A percentile compares a stretch with the other conserved stretches of the same genome.
These are phyloP conservation scores for Cucurbita pepo DNA, from an alignment of 306 rosid genomes.

Conservation along the genomic window DNA sequence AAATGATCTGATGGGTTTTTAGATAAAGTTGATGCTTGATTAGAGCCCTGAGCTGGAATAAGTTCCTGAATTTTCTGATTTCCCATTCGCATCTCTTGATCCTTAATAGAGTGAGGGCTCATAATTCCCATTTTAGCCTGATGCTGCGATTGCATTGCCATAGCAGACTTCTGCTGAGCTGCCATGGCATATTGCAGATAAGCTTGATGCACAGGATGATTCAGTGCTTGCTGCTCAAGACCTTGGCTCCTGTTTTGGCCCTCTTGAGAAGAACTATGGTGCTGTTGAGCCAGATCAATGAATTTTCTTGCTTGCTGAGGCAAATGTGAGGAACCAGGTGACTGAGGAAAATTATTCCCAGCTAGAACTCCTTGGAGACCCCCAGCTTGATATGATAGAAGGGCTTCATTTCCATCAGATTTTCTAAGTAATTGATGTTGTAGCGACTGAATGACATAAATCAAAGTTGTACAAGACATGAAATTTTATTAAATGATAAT, in stretches of 20 bases:
- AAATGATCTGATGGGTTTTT: conserved; percentile 49
- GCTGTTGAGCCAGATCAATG: conserved; percentile 55
- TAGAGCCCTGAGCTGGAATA: conserved; percentile 38
- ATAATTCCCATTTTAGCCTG: conserved; percentile 61
- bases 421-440: conserved; percentile 72
- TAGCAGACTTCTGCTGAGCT: conserved; percentile 64
- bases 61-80: conserved; percentile 72
- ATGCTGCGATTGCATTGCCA: conserved; percentile 67
- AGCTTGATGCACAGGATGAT: conserved; percentile 69
- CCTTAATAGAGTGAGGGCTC: conserved; percentile 52
- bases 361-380: conserved; percentile 53
- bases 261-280: conserved; percentile 54
- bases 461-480: neutral
- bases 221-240: conserved; percentile 51
- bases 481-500: neutral
- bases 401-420: conserved; percentile 76
- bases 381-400: conserved; percentile 58
- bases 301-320: conserved; percentile 72
- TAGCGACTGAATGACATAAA: conserved; percentile 37
- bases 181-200: conserved; percentile 68
- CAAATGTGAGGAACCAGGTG: conserved; percentile 48
- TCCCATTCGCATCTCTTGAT: conserved; percentile 68
- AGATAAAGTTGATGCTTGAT: conserved; percentile 51
- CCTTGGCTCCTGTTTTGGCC: conserved; percentile 60
- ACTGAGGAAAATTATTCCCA: conserved; percentile 36